Evolutionary conservation across 2,329 filamentous ascomycete genomes (phyloP).

Genomic region (Arthrocladium fulminans): DNA sequence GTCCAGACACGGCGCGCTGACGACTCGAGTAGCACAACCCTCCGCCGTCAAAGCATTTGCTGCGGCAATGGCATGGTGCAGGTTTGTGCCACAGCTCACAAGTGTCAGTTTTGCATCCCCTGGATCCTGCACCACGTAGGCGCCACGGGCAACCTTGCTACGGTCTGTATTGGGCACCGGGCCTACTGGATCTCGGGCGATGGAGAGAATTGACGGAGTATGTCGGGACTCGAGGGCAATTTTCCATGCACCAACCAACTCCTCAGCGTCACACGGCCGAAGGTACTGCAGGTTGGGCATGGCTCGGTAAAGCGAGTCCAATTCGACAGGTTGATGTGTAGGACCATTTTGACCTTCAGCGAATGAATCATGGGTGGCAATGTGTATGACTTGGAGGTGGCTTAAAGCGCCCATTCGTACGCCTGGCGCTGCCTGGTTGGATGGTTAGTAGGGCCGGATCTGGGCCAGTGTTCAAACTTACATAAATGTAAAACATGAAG

Average conservation of each 20-base stretch:
- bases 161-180: constrained; percentile 30
- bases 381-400: constrained; percentile 46
- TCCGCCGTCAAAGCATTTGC: constrained; percentile 32
- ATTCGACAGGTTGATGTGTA: constrained; percentile 52
- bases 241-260: constrained; percentile 48
- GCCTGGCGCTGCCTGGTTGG: constrained; percentile 48
- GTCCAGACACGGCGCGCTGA: constrained; percentile 40
- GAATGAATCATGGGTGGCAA: constrained; percentile 52
- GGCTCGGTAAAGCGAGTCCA: constrained; percentile 47
- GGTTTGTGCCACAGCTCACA: constrained; percentile 41
- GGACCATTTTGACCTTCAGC: constrained; percentile 53
- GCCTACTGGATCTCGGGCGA: constrained; percentile 34
- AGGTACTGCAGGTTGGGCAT: constrained; percentile 55
- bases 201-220: constrained; percentile 31
- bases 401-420: constrained; percentile 52
- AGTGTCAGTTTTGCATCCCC: constrained; percentile 36
- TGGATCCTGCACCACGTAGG: constrained; percentile 32
- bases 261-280: constrained; percentile 49
- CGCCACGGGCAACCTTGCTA: constrained; percentile 30
- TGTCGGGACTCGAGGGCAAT: constrained; percentile 35
- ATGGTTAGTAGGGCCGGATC: no score
- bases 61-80: constrained; percentile 37
- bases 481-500: constrained; percentile 52
- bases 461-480: no score
- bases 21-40: constrained; percentile 32